Conservation (phyloP, 305 asterid species). For the Solanum hybrid region DNA sequence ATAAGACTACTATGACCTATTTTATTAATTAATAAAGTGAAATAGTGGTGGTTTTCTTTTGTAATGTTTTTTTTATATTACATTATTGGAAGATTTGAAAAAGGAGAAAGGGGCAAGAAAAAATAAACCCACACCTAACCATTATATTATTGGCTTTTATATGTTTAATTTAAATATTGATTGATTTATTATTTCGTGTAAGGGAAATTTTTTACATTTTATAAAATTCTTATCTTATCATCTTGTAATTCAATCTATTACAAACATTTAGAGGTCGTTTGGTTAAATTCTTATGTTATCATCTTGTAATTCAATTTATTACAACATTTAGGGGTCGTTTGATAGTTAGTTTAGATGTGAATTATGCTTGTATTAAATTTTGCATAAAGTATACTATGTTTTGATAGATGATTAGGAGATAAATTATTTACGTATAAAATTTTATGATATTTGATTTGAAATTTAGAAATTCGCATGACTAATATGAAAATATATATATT, state of each 20-base stretch:
- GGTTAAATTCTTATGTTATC: neutral
- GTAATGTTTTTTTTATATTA: neutral
- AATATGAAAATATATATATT: too few relatives aligned
- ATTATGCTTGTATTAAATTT: too few relatives aligned
- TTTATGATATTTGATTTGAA: too few relatives aligned
- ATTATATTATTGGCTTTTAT: neutral
- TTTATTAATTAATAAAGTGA: neutral
- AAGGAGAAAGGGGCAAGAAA: neutral
- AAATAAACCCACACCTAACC: neutral
- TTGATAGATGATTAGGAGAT: too few relatives aligned
- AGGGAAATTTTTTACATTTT: neutral
- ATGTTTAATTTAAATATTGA: too few relatives aligned
- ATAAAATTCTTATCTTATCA: neutral
- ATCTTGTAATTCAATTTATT: neutral
- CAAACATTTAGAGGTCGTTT: neutral
- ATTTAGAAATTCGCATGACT: too few relatives aligned
- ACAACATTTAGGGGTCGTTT: neutral
- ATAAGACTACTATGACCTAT: neutral
- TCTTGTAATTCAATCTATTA: neutral
- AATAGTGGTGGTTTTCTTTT: neutral
- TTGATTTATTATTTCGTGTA: neutral
- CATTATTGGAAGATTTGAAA: neutral
- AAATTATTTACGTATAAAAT: too few relatives aligned
- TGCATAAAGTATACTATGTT: neutral
- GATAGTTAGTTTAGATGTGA: neutral